phyloP scores from a whole-genome alignment of 495 filamentous ascomycete species.

The Copromyces sp. region DNA sequence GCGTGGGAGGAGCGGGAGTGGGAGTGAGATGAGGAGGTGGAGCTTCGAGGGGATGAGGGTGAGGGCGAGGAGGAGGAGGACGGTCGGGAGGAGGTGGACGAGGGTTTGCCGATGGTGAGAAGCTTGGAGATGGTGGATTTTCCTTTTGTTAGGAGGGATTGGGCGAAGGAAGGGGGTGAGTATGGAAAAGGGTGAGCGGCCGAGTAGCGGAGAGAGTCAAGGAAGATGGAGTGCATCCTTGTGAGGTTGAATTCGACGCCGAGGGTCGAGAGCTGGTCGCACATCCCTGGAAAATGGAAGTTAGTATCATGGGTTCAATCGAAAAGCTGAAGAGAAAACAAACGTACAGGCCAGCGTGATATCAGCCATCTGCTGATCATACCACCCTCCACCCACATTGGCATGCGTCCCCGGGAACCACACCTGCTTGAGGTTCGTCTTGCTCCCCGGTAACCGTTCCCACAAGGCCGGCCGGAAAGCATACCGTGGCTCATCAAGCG shows the following conservation, averaged over 20 bases:
- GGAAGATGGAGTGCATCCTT: slow-evolving; percentile 17
- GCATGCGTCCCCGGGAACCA: slow-evolving; percentile 63
- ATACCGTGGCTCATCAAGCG: slow-evolving; percentile 55
- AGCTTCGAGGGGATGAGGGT: neutral
- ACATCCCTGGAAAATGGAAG: slow-evolving; percentile 19
- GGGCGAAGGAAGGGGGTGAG: slow-evolving; percentile 5
- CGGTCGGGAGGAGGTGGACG: neutral
- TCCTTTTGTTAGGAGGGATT: slow-evolving; percentile 7
- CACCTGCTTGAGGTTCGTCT: slow-evolving; percentile 47
- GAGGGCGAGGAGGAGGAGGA: neutral
- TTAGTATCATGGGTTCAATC: no score
- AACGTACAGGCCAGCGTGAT: slow-evolving; percentile 23
- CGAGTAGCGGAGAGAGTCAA: slow-evolving; percentile 18
- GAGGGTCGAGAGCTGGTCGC: slow-evolving; percentile 24
- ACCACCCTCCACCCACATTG: slow-evolving; percentile 48
- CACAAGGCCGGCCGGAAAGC: slow-evolving; percentile 56
- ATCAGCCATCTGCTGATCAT: slow-evolving; percentile 24
- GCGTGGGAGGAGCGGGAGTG: no score
- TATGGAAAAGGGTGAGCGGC: slow-evolving; percentile 25
- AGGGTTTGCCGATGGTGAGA: slow-evolving; percentile 1
- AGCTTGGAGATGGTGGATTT: slow-evolving; percentile 7
- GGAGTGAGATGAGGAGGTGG: neutral
- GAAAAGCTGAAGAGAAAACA: neutral
- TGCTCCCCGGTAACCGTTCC: slow-evolving; percentile 26
- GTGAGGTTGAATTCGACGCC: slow-evolving; percentile 25